These are phyloP conservation scores for Cladosporium sp. DNA, from an alignment of 2,329 filamentous ascomycete genomes.

Conservation along the genomic window DNA sequence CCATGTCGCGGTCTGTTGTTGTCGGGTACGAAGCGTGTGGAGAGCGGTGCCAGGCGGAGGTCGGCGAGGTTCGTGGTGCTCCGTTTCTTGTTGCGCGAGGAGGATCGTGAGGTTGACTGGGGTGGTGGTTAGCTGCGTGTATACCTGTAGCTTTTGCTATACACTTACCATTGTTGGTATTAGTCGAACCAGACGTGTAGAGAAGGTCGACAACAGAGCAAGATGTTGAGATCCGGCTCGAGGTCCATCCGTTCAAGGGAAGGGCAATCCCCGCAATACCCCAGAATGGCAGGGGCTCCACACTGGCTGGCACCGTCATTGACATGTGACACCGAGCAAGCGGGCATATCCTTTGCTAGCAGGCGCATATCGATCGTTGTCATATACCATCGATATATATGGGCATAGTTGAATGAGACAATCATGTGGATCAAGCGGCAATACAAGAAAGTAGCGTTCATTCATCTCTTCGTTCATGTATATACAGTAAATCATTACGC, in stretches of 20 bases:
- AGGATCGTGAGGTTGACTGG: conserved; percentile 28
- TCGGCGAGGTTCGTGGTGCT: conserved; percentile 61
- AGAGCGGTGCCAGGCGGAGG: conserved; percentile 61
- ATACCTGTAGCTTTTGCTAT: neutral
- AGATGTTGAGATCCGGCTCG: neutral
- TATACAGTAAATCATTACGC: conserved; percentile 10
- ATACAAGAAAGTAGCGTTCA: neutral
- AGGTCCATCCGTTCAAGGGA: neutral
- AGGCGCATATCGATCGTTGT: neutral
- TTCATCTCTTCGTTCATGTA: conserved; percentile 7
- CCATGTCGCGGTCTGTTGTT: conserved; percentile 27
- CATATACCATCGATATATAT: neutral
- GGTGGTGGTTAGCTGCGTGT: neutral
- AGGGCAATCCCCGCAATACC: neutral
- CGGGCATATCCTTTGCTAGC: neutral
- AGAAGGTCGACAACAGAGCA: neutral
- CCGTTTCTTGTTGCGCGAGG: conserved; percentile 41
- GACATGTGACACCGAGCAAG: conserved; percentile 19
- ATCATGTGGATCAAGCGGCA: neutral
- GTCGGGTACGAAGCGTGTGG: conserved; percentile 43
- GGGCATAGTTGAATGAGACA: neutral
- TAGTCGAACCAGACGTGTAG: neutral
- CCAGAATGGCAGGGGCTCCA: conserved; percentile 9
- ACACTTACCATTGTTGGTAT: neutral
- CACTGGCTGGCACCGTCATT: no score